Base-by-base conservation (phyloP, 2,329 filamentous ascomycete species). In the Nemania abortiva region DNA sequence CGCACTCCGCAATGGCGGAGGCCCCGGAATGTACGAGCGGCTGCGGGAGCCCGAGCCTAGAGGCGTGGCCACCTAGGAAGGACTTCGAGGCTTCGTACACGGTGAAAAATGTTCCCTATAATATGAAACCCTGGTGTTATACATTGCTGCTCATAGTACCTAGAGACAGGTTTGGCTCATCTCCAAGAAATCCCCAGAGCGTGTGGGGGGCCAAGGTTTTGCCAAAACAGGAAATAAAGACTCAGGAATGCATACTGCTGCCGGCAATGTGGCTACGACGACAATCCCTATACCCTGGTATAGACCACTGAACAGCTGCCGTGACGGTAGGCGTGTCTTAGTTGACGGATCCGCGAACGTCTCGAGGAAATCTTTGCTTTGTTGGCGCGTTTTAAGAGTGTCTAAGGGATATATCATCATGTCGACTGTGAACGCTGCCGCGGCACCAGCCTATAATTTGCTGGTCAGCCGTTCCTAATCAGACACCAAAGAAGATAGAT, bases 201-300 rank as follows among this genome's bases (percentile, higher is more conserved):
- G 39, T 31, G 24, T 20, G 34, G 20, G 24, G 22, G 4, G 29
- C 24, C 24, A 54, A 37, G 34, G 22, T 20, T 24, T 22, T 49
- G 24, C 18, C 45, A n/a, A 34, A 34, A 42, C 2, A 5, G 49
- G 49, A 24, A n/a, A 22, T 29, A 22, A 53, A 47, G 18, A n/a
- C 24, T 53, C 4, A 31, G 29, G 13, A 22, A 37, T 22, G 18
- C 66, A 24, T 65, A 68, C 66, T 60, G 94, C 92, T 92, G 73
- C 58, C 20, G 95, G 94, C n/a, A 97, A 83, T 0, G 94, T 97
- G 11, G 93, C 92, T 34, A 97, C 81, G 10, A 97, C 89, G 24
- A 97, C 91, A 75, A 92, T 95, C 65, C 93, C 93, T 22, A 97
- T 86, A 22, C 94, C 94, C 79, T 97, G 94, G 75, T 97, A 97